Evolutionary conservation across 345 rosid genomes (phyloP), one percentile per base, ranked within the genome.

Genomic region (Hypericum perforatum): DNA sequence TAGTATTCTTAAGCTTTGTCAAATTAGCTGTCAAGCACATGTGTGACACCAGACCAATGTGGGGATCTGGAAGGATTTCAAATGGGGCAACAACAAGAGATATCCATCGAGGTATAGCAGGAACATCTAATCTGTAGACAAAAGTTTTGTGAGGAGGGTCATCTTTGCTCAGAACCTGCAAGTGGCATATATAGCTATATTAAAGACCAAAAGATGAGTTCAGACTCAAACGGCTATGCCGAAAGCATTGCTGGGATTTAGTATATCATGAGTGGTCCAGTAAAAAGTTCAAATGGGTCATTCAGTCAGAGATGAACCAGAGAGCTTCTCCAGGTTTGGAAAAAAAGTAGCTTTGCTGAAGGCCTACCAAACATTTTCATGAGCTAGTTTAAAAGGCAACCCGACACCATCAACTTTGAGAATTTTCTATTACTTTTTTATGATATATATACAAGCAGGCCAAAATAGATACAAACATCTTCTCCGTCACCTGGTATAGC

Each of bases 21-120:
- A 76, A 52, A 68, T 70, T 71, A 63, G 77, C 51, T 16, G 88
- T 77, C 68, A 85, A 74, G 69, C 94, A 85, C 80, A 92, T 64
- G 76, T 88, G 89, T 10, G 95, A 82, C 65, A 92, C 73, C 56
- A 80, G 72, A 71, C 64, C 63, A 66, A 78, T 73, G 54, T 69
- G 74, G 61, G 50, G 75, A 62, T 92, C 94, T 52, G 98, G 94
- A 63, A 79, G 63, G 58, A 92, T 70, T 76, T 88, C 85, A 69
- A 88, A 76, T 55, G 94, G 90, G 57, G 89, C 96, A 62, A 87
- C 96, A 44, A 75, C 85, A 81, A 92, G 70, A 48, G 96, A 78
- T 80, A 92, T 90, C 85, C 90, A 78, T 62, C 69, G 78, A 55
- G 96, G 84, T 59, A 82, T 58, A 46, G 85, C 84, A 48, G 95